Percentiles rank a stretch among this genome's conserved stretches.
Conservation (phyloP, 306 rosid genomes). For the Cucurbita argyrosperma region DNA sequence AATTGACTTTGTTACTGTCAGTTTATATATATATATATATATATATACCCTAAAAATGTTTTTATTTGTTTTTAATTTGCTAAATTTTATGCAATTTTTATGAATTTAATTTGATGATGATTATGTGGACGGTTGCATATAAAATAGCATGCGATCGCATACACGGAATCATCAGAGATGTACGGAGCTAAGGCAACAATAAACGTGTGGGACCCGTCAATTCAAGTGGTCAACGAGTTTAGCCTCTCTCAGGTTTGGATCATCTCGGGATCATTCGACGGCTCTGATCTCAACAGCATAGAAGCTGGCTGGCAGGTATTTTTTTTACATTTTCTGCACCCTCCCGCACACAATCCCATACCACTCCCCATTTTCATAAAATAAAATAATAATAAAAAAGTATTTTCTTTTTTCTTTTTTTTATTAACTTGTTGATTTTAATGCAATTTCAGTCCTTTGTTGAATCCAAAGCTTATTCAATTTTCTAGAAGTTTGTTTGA, state of each 20-base stretch:
- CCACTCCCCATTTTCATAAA: not conserved
- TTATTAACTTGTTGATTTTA: not conserved
- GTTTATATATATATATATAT: too few relatives aligned
- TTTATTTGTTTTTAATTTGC: too few relatives aligned
- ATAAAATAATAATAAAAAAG: too few relatives aligned
- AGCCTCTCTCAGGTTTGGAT: conserved; percentile 89
- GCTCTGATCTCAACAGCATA: conserved; percentile 92
- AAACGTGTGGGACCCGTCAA: conserved; percentile 84
- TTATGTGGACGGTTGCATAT: too few relatives aligned
- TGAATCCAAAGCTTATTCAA: not conserved
- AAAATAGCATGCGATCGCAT: conserved; percentile 68
- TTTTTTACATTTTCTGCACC: conserved; percentile 12
- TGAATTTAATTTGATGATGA: too few relatives aligned
- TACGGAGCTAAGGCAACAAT: conserved; percentile 85
- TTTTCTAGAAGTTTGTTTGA: not conserved
- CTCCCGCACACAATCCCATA: conserved; percentile 2
- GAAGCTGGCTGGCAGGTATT: conserved; percentile 99
- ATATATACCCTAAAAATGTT: too few relatives aligned
- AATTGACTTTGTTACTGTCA: not conserved
- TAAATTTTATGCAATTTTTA: too few relatives aligned
- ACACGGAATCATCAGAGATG: conserved; percentile 46
- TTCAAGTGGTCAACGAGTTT: conserved; percentile 65
- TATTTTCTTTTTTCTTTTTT: not conserved
- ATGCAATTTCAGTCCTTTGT: not conserved
- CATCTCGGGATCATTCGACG: conserved; percentile 84